Percentiles rank a stretch among this genome's conserved stretches.
Conservation (phyloP, 169 alveolate genomes). For the Plasmodium chabaudi region DNA sequence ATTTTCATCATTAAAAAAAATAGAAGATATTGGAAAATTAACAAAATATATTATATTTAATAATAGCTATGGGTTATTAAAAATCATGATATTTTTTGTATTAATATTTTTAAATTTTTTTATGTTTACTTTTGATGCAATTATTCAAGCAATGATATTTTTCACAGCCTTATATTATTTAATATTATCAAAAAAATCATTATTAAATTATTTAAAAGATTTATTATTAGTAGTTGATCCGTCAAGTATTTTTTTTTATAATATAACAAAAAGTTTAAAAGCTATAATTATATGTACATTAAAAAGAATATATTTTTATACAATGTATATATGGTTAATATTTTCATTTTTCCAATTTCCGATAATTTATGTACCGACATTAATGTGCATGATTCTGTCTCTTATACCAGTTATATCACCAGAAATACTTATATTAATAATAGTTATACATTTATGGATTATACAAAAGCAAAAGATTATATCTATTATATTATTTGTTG, state of each 20-base stretch:
- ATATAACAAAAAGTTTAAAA: constrained; percentile 74
- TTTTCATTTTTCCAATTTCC: constrained; percentile 79
- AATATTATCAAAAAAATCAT: constrained; percentile 69
- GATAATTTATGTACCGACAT: constrained; percentile 82
- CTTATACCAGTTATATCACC: constrained; percentile 79
- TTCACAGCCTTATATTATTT: constrained; percentile 81
- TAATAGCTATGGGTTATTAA: constrained; percentile 77
- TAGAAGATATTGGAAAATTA: constrained; percentile 66
- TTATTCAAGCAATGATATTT: constrained; percentile 77
- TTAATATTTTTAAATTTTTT: constrained; percentile 72
- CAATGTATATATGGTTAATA: constrained; percentile 79
- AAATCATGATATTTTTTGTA: constrained; percentile 70
- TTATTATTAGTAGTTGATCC: constrained; percentile 81
- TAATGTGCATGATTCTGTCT: constrained; percentile 76
- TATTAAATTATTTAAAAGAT: constrained; percentile 75
- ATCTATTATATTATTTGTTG: constrained; percentile 16
- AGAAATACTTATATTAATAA: constrained; percentile 60
- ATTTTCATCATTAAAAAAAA: constrained; percentile 66
- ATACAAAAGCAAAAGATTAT: constrained; percentile 35
- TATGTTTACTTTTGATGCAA: constrained; percentile 79
- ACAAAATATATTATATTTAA: constrained; percentile 46
- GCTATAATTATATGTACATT: constrained; percentile 78
- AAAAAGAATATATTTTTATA: constrained; percentile 75
- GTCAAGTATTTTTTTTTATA: constrained; percentile 69
- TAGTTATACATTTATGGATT: constrained; percentile 60